Evolutionary conservation across 2,329 filamentous ascomycete genomes (phyloP), one percentile per base, ranked within the genome.

Genomic region (Trichoderma breve): DNA sequence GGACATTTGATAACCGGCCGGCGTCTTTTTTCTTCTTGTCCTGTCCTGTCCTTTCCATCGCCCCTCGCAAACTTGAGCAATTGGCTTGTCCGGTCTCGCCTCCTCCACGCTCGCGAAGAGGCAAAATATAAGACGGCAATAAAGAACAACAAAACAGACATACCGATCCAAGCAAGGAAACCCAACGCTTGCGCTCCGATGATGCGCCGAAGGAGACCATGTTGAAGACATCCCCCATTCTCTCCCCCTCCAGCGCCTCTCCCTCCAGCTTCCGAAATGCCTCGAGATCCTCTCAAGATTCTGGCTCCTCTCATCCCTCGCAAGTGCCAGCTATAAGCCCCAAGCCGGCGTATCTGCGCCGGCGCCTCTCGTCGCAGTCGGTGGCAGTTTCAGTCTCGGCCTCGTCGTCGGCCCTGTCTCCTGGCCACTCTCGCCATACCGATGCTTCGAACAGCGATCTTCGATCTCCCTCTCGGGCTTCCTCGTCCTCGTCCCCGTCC

Each of bases 141-240:
- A 2, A 34, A 15, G 11, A 14, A 32, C 11, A 30, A 18, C 0
- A 21, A 14, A 32, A 36, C 34, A 30, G 18, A n/a, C 57, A 21
- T n/a, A 34, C 28, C 57, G 32, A 12, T 21, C 57, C 57, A n/a
- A 53, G 18, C 55, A 36, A 28, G 15, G 21, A 30, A 15, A 53
- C 53, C 6, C n/a, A n/a, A 62, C 3, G 11, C 36, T 28, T n/a
- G 66, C 58, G 75, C 78, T 76, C 79, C 77, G 79, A 86, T 81
- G 80, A 86, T 85, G 85, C 81, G 81, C 80, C 81, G 81, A 81
- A 81, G 81, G 87, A 81, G 81, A 87, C 81, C 84, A 89, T 89
- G 87, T 85, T 89, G 85, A 87, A 86, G 80, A 87, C 86, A 78
- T 88, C 87, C 77, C 86, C 86, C 73, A 82, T 85, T 75, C 81